Conservation (phyloP, 2,329 filamentous ascomycete genomes). For the Paraconiothyrium sp. region DNA sequence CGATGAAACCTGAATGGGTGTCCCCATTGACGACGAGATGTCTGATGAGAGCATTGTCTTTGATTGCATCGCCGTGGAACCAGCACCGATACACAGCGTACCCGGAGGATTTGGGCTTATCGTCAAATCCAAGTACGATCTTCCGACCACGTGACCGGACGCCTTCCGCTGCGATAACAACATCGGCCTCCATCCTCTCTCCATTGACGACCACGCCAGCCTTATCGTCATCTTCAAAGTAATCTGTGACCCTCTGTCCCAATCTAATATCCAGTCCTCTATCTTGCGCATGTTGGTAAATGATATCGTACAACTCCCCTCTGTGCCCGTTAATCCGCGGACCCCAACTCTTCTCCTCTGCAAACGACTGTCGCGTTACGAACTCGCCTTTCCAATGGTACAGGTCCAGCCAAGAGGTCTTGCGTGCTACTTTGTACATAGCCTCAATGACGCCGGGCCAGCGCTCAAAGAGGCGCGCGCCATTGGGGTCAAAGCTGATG, state of each 20-base stretch:
- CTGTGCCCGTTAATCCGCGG: slow-evolving; percentile 69
- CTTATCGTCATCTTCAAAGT: slow-evolving; percentile 63
- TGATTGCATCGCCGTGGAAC: slow-evolving; percentile 42
- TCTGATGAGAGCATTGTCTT: slow-evolving; percentile 36
- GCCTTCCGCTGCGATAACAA: slow-evolving; percentile 63
- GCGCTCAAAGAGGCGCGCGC: slow-evolving; percentile 66
- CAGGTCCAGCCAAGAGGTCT: slow-evolving; percentile 66
- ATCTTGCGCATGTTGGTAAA: slow-evolving; percentile 65
- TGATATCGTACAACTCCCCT: slow-evolving; percentile 67
- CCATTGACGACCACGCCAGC: slow-evolving; percentile 63
- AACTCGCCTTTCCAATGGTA: slow-evolving; percentile 70
- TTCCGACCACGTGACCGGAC: slow-evolving; percentile 63
- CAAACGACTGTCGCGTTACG: slow-evolving; percentile 64
- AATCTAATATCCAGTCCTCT: slow-evolving; percentile 65
- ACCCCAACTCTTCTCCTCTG: slow-evolving; percentile 49
- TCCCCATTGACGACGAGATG: slow-evolving; percentile 47
- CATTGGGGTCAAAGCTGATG: slow-evolving; percentile 69
- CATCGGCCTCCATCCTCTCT: slow-evolving; percentile 56
- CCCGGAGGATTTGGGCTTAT: slow-evolving; percentile 62
- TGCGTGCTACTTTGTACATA: slow-evolving; percentile 62
- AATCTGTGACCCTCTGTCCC: slow-evolving; percentile 60
- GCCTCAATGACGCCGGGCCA: slow-evolving; percentile 57
- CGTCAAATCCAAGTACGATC: slow-evolving; percentile 62
- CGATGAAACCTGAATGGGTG: slow-evolving; percentile 44
- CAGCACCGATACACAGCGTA: slow-evolving; percentile 64